These are phyloP conservation scores for Alopecurus myosuroides DNA, from an alignment of 176 grass and related monocot genomes.

Conservation along the genomic window DNA sequence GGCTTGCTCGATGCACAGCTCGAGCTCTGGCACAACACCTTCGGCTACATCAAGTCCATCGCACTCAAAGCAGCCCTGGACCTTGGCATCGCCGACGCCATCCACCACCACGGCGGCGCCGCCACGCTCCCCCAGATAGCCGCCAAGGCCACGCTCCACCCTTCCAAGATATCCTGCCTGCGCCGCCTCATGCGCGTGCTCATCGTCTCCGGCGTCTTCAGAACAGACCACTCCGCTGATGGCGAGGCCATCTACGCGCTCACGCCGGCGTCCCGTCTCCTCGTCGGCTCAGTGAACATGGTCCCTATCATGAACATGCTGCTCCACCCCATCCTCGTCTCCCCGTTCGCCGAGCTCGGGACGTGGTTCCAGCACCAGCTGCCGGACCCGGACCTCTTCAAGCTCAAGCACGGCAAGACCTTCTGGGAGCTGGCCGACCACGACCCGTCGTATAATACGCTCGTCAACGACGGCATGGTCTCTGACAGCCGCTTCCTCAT, in stretches of 20 bases:
- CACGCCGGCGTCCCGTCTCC: constrained; percentile 5
- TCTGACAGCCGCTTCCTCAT: constrained; percentile 23
- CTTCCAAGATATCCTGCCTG: not conserved
- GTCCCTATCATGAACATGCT: not conserved
- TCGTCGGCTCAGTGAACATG: not conserved
- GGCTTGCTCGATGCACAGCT: constrained; percentile 15
- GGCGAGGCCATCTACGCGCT: constrained; percentile 3
- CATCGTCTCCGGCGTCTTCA: not conserved
- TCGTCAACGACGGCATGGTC: constrained; percentile 35
- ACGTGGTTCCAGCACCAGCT: constrained; percentile 1
- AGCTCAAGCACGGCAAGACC: not conserved
- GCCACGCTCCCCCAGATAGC: not conserved
- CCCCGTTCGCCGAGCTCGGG: not conserved
- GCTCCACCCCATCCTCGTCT: not conserved
- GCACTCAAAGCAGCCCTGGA: constrained; percentile 21
- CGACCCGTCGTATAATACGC: not conserved
- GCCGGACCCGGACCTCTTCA: not conserved
- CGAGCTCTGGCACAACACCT: constrained; percentile 9
- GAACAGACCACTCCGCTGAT: not conserved
- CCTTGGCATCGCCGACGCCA: constrained; percentile 6
- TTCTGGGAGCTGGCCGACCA: constrained; percentile 22
- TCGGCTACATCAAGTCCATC: constrained; percentile 17
- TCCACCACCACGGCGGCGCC: not conserved
- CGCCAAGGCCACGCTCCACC: not conserved
- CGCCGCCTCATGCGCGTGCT: constrained; percentile 14